Evolutionary conservation across 106 monocot species (phyloP), one percentile per base, ranked within the genome.

Genomic region (Acanthochlamys bracteata): DNA sequence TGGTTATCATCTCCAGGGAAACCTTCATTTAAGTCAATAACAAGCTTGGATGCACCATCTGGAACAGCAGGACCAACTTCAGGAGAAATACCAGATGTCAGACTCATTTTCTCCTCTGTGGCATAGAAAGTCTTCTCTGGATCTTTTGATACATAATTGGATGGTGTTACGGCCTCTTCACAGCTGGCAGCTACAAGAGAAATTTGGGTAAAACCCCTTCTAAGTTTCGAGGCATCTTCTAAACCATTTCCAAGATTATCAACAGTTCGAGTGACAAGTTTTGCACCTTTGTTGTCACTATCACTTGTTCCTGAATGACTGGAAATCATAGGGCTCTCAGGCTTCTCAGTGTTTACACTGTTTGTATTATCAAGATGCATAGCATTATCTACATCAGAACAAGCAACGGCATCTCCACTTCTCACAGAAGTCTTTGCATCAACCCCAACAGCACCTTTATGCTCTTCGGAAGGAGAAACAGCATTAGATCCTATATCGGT

Each of bases 11-110:
- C 82, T 23, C 51, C 68, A 39, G 52, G 12, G 15, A 89, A 68
- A 24, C 89, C 84, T 71, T 89, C 89, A 66, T 89, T 89, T 26
- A 89, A 71, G 66, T 89, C 89, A 65, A 89, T 84, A 27, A 71
- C 82, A 55, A 70, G 71, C 67, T 73, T 81, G 41, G 70, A 15
- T 0, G 64, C 54, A 42, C 10, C 22, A 55, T 78, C 66, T 56
- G 41, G 61, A 10, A 43, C 55, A 47, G 62, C 13, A 20, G 41
- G 20, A 20, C 24, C n/a, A 25, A 52, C 21, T 25, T 52, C 39
- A 47, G 72, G 57, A 43, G 66, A 53, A 20, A 68, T 56, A 13
- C 57, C 74, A 55, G 63, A 55, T 66, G 69, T 51, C 57, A 73
- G 41, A 25, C 70, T 67, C 57, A 63, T 66, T 47, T 42, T 61